Evolutionary conservation across 1,284 basidiomycete genomes (phyloP), one percentile per base, ranked within the genome.

Genomic region (Tremellales sp.): DNA sequence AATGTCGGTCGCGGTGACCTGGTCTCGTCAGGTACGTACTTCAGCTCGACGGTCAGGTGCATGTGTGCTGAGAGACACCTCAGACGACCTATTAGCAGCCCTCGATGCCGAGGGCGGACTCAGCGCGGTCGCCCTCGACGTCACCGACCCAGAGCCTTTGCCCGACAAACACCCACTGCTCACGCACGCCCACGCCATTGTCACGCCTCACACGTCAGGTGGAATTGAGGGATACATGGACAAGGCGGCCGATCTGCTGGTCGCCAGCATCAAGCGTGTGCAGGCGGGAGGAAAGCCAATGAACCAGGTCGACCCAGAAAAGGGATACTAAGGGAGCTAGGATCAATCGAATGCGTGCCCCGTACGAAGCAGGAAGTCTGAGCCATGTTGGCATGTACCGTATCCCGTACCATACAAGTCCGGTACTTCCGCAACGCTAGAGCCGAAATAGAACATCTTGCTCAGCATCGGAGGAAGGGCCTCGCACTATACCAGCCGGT

Each of bases 81-180:
- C 58, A 66, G 70, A 71, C 15, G 58, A 62, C 49, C 60, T 71
- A 39, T 47, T 72, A 31, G 36, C 55, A 11, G 62, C 64, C 2
- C 63, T 73, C 15, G 50, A 66, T 35, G 43, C 53, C 15, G 51
- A 53, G 6, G 47, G 54, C 27, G 60, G 59, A 37, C 54, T 73
- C 25, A 58, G 60, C 46, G 68, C 60, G 10, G 61, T 57, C 15
- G 70, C 66, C 2, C 55, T 75, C 3, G 74, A 75, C 57, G 74
- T 75, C 8, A 75, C 74, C 0, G 71, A 74, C 48, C 74, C 73
- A 25, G 74, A 74, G 57, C 74, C 74, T 2, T 58, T 75, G 10
- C 65, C 72, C 0, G 50, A 57, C 19, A 46, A 49, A 19, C 72
- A 75, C 53, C 57, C 68, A 4, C 55, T 75, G 3, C 68, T 57